phyloP scores from a whole-genome alignment of 805 yeast genomes.

The Grigorovia transvaalensis region DNA sequence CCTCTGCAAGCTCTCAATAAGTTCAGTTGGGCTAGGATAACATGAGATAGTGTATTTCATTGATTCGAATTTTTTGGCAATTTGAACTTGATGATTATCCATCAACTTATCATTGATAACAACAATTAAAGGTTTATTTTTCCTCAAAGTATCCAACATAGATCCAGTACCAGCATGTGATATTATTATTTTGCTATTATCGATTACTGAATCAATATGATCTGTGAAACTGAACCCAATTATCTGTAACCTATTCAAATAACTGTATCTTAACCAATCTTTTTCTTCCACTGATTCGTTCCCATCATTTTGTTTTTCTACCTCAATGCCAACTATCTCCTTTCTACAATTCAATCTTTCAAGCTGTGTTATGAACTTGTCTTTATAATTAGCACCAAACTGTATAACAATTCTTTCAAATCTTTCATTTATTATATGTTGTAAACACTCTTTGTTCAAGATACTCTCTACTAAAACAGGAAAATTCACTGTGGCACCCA shows the following conservation, averaged over 20 bases:
- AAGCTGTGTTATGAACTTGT: neutral
- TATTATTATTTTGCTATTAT: slow-evolving; percentile 43
- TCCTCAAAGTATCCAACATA: slow-evolving; percentile 63
- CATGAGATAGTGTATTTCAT: slow-evolving; percentile 24
- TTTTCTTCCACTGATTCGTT: neutral
- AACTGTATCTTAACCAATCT: neutral
- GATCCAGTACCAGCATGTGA: slow-evolving; percentile 94
- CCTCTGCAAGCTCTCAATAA: neutral
- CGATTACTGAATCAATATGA: slow-evolving; percentile 8
- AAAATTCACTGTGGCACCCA: slow-evolving; percentile 90
- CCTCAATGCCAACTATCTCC: neutral
- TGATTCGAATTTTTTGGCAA: slow-evolving; percentile 46
- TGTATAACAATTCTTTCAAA: slow-evolving; percentile 42
- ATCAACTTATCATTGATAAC: slow-evolving; percentile 63
- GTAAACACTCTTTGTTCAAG: slow-evolving; percentile 29
- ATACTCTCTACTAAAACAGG: slow-evolving; percentile 41
- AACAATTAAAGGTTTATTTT: slow-evolving; percentile 48
- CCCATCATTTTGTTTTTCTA: too few relatives aligned
- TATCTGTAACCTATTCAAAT: slow-evolving; percentile 1
- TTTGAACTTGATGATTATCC: slow-evolving; percentile 80
- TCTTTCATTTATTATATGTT: slow-evolving; percentile 28
- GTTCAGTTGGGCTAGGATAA: slow-evolving; percentile 2
- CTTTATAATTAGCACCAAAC: slow-evolving; percentile 37
- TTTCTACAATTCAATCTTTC: too few relatives aligned
- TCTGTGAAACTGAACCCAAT: slow-evolving; percentile 9